Evolutionary conservation across 1,284 basidiomycete genomes (phyloP).

Genomic region (Leccinum subatratum): DNA sequence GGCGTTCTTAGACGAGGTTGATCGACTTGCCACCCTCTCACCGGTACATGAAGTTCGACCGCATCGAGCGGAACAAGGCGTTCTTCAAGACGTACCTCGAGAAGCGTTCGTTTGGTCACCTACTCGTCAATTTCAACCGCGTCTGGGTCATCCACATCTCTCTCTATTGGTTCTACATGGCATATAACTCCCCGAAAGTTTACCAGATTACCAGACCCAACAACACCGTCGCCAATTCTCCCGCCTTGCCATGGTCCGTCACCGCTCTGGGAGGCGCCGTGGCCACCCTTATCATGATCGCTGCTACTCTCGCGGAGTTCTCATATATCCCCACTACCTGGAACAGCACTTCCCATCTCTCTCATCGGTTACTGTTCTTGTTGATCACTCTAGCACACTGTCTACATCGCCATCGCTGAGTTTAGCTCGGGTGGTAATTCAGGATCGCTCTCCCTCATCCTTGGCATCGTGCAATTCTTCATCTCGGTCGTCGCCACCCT

Average conservation of each 20-base stretch:
- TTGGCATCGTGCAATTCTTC: constrained; percentile 90
- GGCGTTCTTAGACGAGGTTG: constrained; percentile 62
- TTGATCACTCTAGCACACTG: constrained; percentile 76
- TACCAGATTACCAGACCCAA: constrained; percentile 45
- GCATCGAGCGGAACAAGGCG: constrained; percentile 88
- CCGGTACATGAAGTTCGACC: constrained; percentile 92
- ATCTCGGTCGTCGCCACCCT: constrained; percentile 79
- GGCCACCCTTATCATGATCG: constrained; percentile 87
- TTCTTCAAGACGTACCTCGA: constrained; percentile 99
- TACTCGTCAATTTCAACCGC: constrained; percentile 96
- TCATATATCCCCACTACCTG: constrained; percentile 94
- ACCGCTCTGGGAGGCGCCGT: constrained; percentile 88
- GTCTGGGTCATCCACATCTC: constrained; percentile 95
- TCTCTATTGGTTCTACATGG: constrained; percentile 90
- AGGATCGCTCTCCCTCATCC: constrained; percentile 73
- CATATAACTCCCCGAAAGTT: constrained; percentile 86
- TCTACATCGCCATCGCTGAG: constrained; percentile 81
- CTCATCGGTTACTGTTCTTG: constrained; percentile 81
- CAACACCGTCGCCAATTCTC: constrained; percentile 44
- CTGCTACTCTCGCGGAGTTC: constrained; percentile 88
- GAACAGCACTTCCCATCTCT: constrained; percentile 94
- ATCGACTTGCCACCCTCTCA: constrained; percentile 85
- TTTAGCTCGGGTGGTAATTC: constrained; percentile 46
- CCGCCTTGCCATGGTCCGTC: constrained; percentile 83
- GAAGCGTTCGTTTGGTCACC: constrained; percentile 89